Conservation (phyloP, 2,329 filamentous ascomycete genomes). For the Penicillium vulpinum region DNA sequence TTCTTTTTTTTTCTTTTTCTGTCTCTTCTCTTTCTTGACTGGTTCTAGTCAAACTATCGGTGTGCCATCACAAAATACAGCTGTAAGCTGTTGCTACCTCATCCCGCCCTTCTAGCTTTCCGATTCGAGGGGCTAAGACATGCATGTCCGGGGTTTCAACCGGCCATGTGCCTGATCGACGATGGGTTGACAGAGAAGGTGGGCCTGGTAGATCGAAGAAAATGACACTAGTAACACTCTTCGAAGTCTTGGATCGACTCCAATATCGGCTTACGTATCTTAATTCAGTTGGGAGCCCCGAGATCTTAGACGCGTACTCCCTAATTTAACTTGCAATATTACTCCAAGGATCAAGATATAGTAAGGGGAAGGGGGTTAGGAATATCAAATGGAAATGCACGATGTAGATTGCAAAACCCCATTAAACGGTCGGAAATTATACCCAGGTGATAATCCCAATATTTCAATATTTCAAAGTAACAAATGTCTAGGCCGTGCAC, state of each 20-base stretch:
- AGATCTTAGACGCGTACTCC: neutral
- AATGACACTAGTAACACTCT: constrained; percentile 1
- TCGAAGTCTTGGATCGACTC: constrained; percentile 11
- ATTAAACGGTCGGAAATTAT: neutral
- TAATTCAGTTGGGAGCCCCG: neutral
- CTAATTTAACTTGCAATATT: neutral
- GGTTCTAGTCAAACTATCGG: neutral
- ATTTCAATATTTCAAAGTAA: neutral
- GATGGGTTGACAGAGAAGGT: constrained; percentile 19
- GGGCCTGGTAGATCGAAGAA: constrained; percentile 14
- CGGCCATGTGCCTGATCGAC: constrained; percentile 23
- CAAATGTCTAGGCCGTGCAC: constrained; percentile 6
- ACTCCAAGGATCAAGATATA: constrained; percentile 5
- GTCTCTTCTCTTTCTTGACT: neutral
- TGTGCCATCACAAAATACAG: neutral
- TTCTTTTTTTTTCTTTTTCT: neutral
- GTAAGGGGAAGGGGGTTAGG: neutral
- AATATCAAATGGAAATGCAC: neutral
- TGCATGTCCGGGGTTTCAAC: neutral
- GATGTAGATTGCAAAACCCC: neutral
- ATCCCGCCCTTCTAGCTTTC: neutral
- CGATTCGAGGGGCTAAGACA: neutral
- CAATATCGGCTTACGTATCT: constrained; percentile 3
- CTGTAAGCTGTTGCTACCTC: neutral
- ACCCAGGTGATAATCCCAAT: neutral